Evolutionary conservation across 352 stramenopile species (phyloP).

Genomic region (Phytophthora sp.): DNA sequence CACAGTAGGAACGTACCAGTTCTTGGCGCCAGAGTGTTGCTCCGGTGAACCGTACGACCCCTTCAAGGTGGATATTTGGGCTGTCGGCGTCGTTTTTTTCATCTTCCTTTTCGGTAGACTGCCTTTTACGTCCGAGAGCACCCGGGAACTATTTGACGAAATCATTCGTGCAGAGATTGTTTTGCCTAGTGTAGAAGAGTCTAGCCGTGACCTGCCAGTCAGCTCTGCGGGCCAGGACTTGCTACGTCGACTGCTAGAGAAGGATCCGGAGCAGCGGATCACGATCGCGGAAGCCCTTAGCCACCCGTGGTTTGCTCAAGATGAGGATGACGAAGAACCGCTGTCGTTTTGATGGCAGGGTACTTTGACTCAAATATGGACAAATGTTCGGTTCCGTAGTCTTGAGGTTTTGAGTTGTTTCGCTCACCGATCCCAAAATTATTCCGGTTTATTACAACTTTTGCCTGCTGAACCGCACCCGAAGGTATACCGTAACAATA

Average conservation of each 20-base stretch:
- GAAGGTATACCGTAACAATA: neutral
- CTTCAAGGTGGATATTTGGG: conserved; percentile 87
- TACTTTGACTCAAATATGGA: neutral
- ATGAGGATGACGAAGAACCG: conserved; percentile 59
- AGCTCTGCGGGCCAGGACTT: conserved; percentile 49
- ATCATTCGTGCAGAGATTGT: conserved; percentile 57
- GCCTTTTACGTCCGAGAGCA: conserved; percentile 77
- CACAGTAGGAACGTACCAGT: conserved; percentile 91
- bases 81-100: conserved; percentile 85
- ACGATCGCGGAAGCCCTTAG: conserved; percentile 52
- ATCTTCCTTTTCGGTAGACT: conserved; percentile 86
- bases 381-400: neutral
- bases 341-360: conserved; percentile 62
- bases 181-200: conserved; percentile 31
- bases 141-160: conserved; percentile 83
- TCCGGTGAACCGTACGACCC: conserved; percentile 83
- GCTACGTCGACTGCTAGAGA: conserved; percentile 56
- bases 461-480: neutral
- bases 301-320: conserved; percentile 65
- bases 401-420: neutral
- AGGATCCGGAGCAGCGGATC: conserved; percentile 60
- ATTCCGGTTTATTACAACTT: conserved; percentile 1
- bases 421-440: neutral
- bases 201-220: conserved; percentile 24
- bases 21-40: conserved; percentile 89